phyloP scores from a whole-genome alignment of 495 filamentous ascomycete genomes.

The Podospora australis region DNA sequence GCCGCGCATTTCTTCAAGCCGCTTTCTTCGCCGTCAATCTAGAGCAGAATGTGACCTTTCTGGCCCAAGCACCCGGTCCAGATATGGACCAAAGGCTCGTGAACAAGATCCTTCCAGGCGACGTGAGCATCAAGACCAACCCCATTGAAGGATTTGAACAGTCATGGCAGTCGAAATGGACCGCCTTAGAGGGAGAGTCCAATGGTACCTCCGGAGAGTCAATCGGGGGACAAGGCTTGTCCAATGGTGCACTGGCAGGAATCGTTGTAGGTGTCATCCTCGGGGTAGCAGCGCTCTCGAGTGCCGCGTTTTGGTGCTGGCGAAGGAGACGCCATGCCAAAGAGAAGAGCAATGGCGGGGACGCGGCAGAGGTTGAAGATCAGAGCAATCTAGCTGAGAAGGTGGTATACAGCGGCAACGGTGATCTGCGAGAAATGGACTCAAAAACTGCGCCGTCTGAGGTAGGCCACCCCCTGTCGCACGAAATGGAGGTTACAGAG shows the following conservation, averaged over 20 bases:
- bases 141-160: constrained; percentile 1
- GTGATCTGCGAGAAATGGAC: not conserved
- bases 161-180: constrained; percentile 7
- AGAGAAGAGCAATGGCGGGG: not conserved
- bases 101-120: not conserved
- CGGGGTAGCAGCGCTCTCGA: not conserved
- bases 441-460: not conserved
- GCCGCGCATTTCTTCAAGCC: constrained; percentile 14
- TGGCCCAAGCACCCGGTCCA: constrained; percentile 16
- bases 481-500: not conserved
- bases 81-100: constrained; percentile 4
- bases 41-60: constrained; percentile 7
- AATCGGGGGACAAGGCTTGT: not conserved
- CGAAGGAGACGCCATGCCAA: not conserved
- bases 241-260: not conserved
- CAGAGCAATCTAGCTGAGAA: not conserved
- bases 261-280: not conserved
- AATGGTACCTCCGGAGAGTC: not conserved
- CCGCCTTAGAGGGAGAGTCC: not conserved
- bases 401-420: not conserved
- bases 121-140: not conserved
- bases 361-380: not conserved
- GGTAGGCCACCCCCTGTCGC: not conserved
- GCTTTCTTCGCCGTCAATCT: constrained; percentile 10
- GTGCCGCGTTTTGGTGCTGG: not conserved